These are phyloP conservation scores for Chaetomium strumarium DNA, from an alignment of 2,329 filamentous ascomycete species.

Conservation along the genomic window DNA sequence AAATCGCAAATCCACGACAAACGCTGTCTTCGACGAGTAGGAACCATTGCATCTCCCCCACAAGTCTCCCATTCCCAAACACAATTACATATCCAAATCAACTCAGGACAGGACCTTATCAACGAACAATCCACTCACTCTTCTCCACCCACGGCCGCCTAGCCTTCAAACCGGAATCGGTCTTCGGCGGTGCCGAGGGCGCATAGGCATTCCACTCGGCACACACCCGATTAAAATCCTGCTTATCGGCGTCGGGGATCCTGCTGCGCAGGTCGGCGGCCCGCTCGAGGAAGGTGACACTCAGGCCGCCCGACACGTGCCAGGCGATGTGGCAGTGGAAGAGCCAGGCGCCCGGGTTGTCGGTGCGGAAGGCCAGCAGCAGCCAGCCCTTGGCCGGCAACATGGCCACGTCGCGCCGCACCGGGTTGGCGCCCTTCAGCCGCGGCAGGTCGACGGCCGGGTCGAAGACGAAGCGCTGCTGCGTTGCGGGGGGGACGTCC, in stretches of 20 bases:
- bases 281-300: slow-evolving; percentile 45
- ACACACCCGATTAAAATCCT: slow-evolving; percentile 25
- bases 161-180: slow-evolving; percentile 20
- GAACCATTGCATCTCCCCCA: background rate
- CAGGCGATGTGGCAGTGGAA: slow-evolving; percentile 46
- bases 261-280: slow-evolving; percentile 14
- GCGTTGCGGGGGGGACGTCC: slow-evolving; percentile 14
- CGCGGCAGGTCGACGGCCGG: slow-evolving; percentile 26
- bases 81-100: background rate
- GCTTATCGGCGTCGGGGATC: slow-evolving; percentile 16
- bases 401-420: slow-evolving; percentile 43
- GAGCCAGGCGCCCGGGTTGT: slow-evolving; percentile 48
- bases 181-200: slow-evolving; percentile 23
- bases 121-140: slow-evolving; percentile 23
- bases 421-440: slow-evolving; percentile 37
- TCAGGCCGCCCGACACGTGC: slow-evolving; percentile 45
- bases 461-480: slow-evolving; percentile 24
- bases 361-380: slow-evolving; percentile 41
- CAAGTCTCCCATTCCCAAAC: background rate
- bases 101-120: background rate
- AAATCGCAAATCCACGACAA: too few relatives aligned
- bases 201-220: slow-evolving; percentile 21
- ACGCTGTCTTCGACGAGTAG: too few relatives aligned
- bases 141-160: slow-evolving; percentile 6
- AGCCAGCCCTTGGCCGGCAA: slow-evolving; percentile 41